A percentile compares a stretch with the other conserved stretches of the same genome.
These are phyloP conservation scores for Trametopsis cervina DNA, from an alignment of 768 basidiomycete genomes.

Conservation along the genomic window DNA sequence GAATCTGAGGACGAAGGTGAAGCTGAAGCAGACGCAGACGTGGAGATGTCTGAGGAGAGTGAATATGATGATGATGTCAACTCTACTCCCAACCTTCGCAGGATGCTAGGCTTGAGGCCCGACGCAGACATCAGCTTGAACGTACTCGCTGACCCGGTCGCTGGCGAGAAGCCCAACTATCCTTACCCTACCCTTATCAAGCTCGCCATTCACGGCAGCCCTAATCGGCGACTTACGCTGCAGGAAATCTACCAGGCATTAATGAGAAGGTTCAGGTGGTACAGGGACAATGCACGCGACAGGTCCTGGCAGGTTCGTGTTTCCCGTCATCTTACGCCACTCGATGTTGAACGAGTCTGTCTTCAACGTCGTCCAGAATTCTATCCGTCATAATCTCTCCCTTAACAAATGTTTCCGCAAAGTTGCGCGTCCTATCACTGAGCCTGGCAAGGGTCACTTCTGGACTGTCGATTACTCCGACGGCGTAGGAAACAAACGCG, in stretches of 20 bases:
- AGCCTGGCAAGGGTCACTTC: slow-evolving; percentile 66
- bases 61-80: background rate
- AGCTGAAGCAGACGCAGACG: background rate
- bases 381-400: slow-evolving; percentile 45
- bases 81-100: slow-evolving; percentile 8
- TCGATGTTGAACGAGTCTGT: background rate
- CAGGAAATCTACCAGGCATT: slow-evolving; percentile 56
- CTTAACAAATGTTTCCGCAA: slow-evolving; percentile 52
- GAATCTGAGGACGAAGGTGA: background rate
- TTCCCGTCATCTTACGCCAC: background rate
- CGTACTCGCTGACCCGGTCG: slow-evolving; percentile 27
- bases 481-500: slow-evolving; percentile 57
- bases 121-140: slow-evolving; percentile 14
- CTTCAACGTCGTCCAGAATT: slow-evolving; percentile 28
- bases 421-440: slow-evolving; percentile 52
- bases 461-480: slow-evolving; percentile 50
- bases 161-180: slow-evolving; percentile 31
- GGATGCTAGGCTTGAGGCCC: slow-evolving; percentile 2
- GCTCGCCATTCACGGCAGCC: slow-evolving; percentile 61
- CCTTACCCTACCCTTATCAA: slow-evolving; percentile 46
- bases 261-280: slow-evolving; percentile 50
- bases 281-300: slow-evolving; percentile 32
- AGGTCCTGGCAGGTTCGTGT: slow-evolving; percentile 57
- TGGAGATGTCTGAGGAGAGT: background rate
- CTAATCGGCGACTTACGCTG: slow-evolving; percentile 45